Conservation (phyloP, 441 rosid species). For the Corymbia calophylla region DNA sequence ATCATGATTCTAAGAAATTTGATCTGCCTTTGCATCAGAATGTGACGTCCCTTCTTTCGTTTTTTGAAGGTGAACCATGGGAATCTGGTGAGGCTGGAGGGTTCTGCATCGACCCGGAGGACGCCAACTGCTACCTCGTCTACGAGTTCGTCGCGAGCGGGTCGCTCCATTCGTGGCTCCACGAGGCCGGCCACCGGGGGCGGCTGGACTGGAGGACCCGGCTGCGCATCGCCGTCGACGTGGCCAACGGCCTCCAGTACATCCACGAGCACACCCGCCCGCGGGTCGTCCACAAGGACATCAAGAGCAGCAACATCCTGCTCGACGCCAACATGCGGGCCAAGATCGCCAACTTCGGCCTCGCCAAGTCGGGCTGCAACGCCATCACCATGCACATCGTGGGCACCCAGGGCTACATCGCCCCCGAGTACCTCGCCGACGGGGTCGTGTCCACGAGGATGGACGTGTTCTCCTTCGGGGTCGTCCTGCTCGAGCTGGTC, state of each 20-base stretch:
- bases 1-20: neutral
- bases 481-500: slow-evolving; percentile 57
- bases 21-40: neutral
- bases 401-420: slow-evolving; percentile 69
- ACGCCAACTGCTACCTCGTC: slow-evolving; percentile 44
- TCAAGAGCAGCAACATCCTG: slow-evolving; percentile 60
- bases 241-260: slow-evolving; percentile 63
- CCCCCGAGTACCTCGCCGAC: slow-evolving; percentile 54
- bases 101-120: slow-evolving; percentile 51
- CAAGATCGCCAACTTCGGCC: slow-evolving; percentile 62
- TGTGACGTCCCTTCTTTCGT: too few species aligned
- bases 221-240: slow-evolving; percentile 37
- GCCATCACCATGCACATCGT: slow-evolving; percentile 68
- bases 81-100: slow-evolving; percentile 59
- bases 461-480: slow-evolving; percentile 68
- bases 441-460: slow-evolving; percentile 57
- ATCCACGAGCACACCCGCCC: slow-evolving; percentile 65
- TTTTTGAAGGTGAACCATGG: slow-evolving; percentile 53
- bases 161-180: slow-evolving; percentile 55
- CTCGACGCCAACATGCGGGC: slow-evolving; percentile 54
- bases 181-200: slow-evolving; percentile 6
- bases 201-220: slow-evolving; percentile 46
- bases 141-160: slow-evolving; percentile 52
- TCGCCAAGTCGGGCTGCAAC: slow-evolving; percentile 66
- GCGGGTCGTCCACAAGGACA: slow-evolving; percentile 60